Base-by-base conservation (phyloP, 1,139 yeast genomes). In the Wickerhamomyces sp. region DNA sequence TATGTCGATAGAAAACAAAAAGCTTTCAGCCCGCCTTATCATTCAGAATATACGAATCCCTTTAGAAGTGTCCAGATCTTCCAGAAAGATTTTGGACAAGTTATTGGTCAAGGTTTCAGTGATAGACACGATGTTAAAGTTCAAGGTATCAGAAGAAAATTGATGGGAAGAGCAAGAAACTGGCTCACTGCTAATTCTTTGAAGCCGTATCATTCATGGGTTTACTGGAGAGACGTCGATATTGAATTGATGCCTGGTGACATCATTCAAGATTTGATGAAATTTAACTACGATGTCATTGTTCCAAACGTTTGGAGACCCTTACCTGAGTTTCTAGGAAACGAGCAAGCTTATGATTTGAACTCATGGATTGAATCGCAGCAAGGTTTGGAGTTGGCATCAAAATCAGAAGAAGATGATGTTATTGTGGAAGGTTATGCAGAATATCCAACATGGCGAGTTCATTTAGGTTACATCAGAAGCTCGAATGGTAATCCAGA, bases 241-340 rank as follows among this genome's bases (percentile, higher is more conserved):
- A 81, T 88, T 40, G 95, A 86, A 54, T 74, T 87, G 21, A 79
- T 87, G 52, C 95, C 95, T 1, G 85, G 87, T 15, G 70, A 82
- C 33, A 82, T 88, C 35, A 76, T 88, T 48, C 85, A 88, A 60
- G 86, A 79, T 56, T 68, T 88, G 61, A 87, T 87, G 89, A 72
- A 74, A 49, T 74, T 71, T 46, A 77, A 80, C 51, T 82, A 74
- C 53, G 96, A 88, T 58, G 86, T 88, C 13, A 73, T 88, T 61
- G 95, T 87, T 10, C 96, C 96, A 13, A 88, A 87, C 56, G 92
- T 86, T 35, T 87, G 95, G 95, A 70, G 96, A 65, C 92, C 94
- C 32, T 66, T 87, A 51, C 89, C 92, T 17, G 74, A 78, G 41
- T 81, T 85, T 60, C 65, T 84, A 54, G 81, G 90, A 34, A 76